Base-by-base conservation (phyloP, 2,329 filamentous ascomycete genomes). In the Pseudogymnoascus sp. region DNA sequence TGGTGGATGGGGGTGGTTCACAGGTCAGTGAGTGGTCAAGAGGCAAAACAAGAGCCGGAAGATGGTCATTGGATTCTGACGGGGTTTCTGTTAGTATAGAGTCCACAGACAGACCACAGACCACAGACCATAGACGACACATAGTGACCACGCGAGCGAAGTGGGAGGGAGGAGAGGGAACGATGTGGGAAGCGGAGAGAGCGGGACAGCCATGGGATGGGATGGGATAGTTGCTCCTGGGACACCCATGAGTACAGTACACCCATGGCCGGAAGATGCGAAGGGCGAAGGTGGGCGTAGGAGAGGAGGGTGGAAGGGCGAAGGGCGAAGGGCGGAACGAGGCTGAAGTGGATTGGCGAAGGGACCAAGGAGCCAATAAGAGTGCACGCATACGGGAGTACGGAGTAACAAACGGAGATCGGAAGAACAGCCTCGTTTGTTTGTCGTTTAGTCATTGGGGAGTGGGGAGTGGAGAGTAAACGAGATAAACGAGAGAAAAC, bases 371-470 rank as follows among this genome's bases (percentile, higher is more conserved):
- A n/a, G 14, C 46, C 46, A 53, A 53, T 53, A 1, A 31, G 25
- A 53, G n/a, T 18, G 2, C 7, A 31, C 3, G 18, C 2, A 31
- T 8, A 11, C 1, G n/a, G 25, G 9, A 53, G 25, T 31, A 53
- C 25, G 25, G 46, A 53, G 43, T 53, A 16, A 53, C 43, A 53
- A 28, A 31, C 43, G 23, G 23, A 23, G 25, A 12, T 4, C 25
- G 25, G 46, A 53, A 31, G 25, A 53, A 53, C 46, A 53, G 46
- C 46, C 46, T 53, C 46, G 46, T 53, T 53, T 53, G 43, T 16
- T 9, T 31, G 14, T 49, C 21, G 43, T 49, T 28, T 18, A 18
- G 38, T 2, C 16, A 16, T 16, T 38, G 28, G 28, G 28, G 28
- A 28, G 25, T 28, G 21, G 3, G 21, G 21, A 23, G 21, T 23